Conservation (phyloP, 768 basidiomycete species). For the Strobilomyces confusus region DNA sequence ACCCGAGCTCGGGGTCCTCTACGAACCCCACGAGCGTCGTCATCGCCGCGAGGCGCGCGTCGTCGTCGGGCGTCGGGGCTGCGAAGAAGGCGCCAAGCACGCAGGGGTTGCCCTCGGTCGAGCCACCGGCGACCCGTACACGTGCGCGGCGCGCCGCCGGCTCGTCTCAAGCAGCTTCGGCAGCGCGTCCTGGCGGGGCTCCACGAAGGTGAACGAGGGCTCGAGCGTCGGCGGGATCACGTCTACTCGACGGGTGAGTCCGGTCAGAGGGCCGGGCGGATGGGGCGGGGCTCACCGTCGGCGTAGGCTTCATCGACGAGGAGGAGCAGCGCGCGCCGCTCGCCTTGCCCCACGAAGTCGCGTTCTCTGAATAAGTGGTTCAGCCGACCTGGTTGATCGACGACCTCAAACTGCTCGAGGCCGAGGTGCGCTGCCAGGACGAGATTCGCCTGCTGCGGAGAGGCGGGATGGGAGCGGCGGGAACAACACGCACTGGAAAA, state of each 20-base stretch:
- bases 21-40: constrained; percentile 52
- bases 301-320: constrained; percentile 54
- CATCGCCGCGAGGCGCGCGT: constrained; percentile 39
- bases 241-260: constrained; percentile 36
- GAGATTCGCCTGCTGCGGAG: constrained; percentile 52
- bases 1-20: constrained; percentile 40
- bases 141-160: constrained; percentile 52
- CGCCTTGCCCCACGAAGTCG: constrained; percentile 55
- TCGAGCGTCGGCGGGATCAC: constrained; percentile 51
- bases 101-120: constrained; percentile 29
- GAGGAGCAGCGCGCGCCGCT: constrained; percentile 48
- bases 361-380: constrained; percentile 32
- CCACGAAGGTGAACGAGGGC: constrained; percentile 44
- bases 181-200: constrained; percentile 33
- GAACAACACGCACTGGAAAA: no score
- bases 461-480: constrained; percentile 38
- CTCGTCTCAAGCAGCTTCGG: constrained; percentile 55
- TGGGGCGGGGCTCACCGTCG: constrained; percentile 41
- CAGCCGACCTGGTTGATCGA: constrained; percentile 32
- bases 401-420: constrained; percentile 60
- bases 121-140: constrained; percentile 52
- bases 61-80: constrained; percentile 35
- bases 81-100: constrained; percentile 42
- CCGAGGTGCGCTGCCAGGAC: constrained; percentile 66
- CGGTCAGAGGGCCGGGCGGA: background rate